Evolutionary conservation across 208 protist species (phyloP).

Genomic region (Trypanosomatidae sp.): DNA sequence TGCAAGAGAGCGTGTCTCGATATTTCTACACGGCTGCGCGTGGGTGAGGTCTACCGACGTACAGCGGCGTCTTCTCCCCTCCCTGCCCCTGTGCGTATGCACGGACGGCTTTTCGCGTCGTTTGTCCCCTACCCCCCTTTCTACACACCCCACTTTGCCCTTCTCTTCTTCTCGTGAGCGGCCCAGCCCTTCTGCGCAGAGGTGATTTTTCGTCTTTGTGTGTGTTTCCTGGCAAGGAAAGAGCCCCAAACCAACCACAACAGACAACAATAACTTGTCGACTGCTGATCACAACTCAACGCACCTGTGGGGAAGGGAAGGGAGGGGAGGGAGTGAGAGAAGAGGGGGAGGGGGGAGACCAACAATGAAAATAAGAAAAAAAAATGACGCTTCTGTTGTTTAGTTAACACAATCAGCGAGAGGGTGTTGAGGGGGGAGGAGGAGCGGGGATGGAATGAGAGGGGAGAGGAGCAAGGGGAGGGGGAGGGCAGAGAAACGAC

Average conservation of each 20-base stretch:
- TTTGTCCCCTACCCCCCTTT: not conserved
- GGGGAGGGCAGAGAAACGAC: not conserved
- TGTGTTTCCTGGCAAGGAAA: too few species aligned
- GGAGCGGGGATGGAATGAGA: not conserved
- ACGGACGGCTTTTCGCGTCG: not conserved
- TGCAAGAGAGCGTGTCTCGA: not conserved
- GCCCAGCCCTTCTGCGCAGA: too few species aligned
- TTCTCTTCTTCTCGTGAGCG: too few species aligned
- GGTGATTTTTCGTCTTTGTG: too few species aligned
- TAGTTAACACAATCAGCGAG: not conserved
- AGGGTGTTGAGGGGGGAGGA: not conserved
- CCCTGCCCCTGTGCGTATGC: not conserved
- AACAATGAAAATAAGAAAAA: too few species aligned
- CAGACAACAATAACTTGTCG: too few species aligned
- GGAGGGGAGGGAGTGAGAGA: too few species aligned
- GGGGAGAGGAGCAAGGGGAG: not conserved
- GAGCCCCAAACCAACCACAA: too few species aligned
- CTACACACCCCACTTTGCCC: too few species aligned
- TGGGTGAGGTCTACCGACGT: not conserved
- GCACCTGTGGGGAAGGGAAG: too few species aligned
- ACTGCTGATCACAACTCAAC: too few species aligned
- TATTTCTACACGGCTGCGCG: not conserved
- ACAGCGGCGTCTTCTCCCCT: not conserved
- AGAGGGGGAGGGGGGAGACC: too few species aligned
- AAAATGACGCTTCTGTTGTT: not conserved